Evolutionary conservation across 148 eudicot genomes (phyloP), one percentile per base, ranked within the genome.

Genomic region (Rhododendron simsii): DNA sequence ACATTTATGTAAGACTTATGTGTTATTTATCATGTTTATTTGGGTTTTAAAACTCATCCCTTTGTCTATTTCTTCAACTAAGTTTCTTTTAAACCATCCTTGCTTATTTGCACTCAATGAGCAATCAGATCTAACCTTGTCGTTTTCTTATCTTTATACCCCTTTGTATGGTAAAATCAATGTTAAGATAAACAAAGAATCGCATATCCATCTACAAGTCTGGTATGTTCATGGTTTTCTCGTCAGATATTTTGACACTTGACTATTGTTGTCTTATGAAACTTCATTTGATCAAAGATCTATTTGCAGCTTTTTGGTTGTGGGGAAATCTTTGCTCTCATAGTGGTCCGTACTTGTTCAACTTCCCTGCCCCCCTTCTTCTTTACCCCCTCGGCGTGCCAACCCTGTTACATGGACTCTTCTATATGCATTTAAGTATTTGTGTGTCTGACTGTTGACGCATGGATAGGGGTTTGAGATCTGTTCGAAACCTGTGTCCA

Each of bases 181-280:
- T 50, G 13, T 13, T 73, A 30, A 16, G 39, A 55, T n/a, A 79
- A 71, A n/a, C 8, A 44, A 79, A 14, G 20, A 71, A 71, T 30
- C 3, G 18, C 14, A 69, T 69, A 69, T 69, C 37, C 16, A 69
- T 69, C 73, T 67, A 67, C 33, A 9, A 69, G 37, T 69, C 35
- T 71, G 63, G n/a, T 51, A 81, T 81, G 18, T 7, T 67, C 57
- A 83, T 67, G 26, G 57, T 84, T 83, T 69, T 83, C 11, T 48
- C 85, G 9, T 44, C 41, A 18, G n/a, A 67, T 30, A 30, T 30
- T 13, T 71, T 71, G 78, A 45, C 48, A 59, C 39, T 26, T 45
- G 33, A 45, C 76, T 44, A 48, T 41, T 84, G 28, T 10, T 35
- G 47, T 67, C 76, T 71, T 30, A 5, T 30, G 80, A 48, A 71